A percentile compares a stretch with the other conserved stretches of the same genome.
phyloP scores from a whole-genome alignment of 164 flowering plant species.

The Umbellularia californica region DNA sequence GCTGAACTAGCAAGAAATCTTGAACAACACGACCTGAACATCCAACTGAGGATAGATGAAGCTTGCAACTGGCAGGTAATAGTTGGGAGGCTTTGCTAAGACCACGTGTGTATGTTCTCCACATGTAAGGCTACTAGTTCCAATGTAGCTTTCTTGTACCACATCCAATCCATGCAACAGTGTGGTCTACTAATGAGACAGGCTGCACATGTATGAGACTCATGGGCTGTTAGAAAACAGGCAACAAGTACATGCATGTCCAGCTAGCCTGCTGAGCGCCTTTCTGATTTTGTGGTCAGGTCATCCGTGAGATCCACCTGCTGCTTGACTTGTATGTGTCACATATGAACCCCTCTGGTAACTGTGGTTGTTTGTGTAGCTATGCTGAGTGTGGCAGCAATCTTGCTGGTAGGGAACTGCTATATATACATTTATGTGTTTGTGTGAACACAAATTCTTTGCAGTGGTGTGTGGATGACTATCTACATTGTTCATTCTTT shows the following conservation, averaged over 20 bases:
- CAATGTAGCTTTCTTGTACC: too few species aligned
- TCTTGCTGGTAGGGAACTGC: background rate
- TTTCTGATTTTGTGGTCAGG: background rate
- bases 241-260: background rate
- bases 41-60: slow-evolving; percentile 27
- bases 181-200: background rate
- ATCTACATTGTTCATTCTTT: background rate
- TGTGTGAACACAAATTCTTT: too few species aligned
- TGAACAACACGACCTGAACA: slow-evolving; percentile 19
- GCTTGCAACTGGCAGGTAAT: slow-evolving; percentile 84
- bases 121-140: too few species aligned
- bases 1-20: slow-evolving; percentile 23
- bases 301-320: background rate
- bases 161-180: background rate
- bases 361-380: background rate
- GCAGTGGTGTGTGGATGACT: background rate
- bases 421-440: too few species aligned
- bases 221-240: background rate
- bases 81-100: background rate
- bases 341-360: too few species aligned
- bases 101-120: too few species aligned
- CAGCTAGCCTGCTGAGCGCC: background rate
- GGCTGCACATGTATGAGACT: background rate
- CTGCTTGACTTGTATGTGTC: background rate
- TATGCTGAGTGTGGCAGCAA: background rate